Evolutionary conservation across 345 rosid species (phyloP), one percentile per base, ranked within the genome.

Genomic region (Dipteronia sinensis): DNA sequence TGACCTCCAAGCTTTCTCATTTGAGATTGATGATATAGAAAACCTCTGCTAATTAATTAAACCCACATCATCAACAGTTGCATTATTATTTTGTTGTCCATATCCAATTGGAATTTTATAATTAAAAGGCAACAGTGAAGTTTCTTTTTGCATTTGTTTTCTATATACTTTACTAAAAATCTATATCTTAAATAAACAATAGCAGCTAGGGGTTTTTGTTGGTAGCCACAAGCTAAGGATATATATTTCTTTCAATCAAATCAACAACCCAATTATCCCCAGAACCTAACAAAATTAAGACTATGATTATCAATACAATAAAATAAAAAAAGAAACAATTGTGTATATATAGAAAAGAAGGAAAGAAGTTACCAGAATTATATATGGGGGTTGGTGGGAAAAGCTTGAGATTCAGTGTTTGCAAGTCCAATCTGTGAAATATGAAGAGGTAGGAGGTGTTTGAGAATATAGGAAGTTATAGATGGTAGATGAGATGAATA

Each of bases 211-310:
- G 78, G 64, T 68, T 82, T 82, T 74, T 42, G 55, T 68, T 63
- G 65, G 75, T 15, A 72, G 79, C 62, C 77, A 80, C 65, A 66
- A 75, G 81, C 62, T 73, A 79, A 81, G 80, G 63, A 71, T 20
- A 77, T 71, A 71, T 20, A 77, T 71, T 71, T 75, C 81, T 75
- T 63, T 81, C 83, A 83, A 77, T 79, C 86, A 79, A 81, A 75
- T 79, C 82, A 77, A 64, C 77, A 77, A 64, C 77, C 47, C 65
- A 25, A 44, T 73, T 76, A 74, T 67, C 10, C 58, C 58, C 49
- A 23, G 10, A 29, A 51, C 70, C 68, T 65, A 74, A 80, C 81
- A 77, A 47, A 76, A 77, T 71, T 49, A 78, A 20, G 74, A 56
- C 23, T 51, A 68, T 31, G 13, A 68, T 44, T 27, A 27, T 27